Evolutionary conservation across 192 early-diverging fungal genomes (phyloP).

Genomic region (Funneliformis mosseae): DNA sequence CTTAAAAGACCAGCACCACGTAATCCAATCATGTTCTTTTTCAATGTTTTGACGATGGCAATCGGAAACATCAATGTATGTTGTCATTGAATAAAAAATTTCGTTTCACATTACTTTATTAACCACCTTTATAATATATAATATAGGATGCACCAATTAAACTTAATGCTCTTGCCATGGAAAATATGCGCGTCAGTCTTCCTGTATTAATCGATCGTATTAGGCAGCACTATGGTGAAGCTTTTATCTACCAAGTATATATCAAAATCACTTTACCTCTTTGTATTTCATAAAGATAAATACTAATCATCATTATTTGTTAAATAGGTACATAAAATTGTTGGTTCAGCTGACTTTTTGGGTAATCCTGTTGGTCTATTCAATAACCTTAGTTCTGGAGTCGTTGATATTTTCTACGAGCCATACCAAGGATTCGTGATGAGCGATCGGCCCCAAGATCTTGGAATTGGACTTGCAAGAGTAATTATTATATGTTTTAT

Average conservation of each 20-base stretch:
- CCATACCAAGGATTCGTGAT: conserved; percentile 96
- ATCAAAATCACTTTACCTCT: neutral
- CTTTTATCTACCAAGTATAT: conserved; percentile 75
- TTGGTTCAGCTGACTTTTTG: conserved; percentile 95
- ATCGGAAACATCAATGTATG: conserved; percentile 94
- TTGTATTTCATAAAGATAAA: neutral
- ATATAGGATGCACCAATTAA: conserved; percentile 80
- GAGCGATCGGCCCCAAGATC: conserved; percentile 91
- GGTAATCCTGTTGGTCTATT: conserved; percentile 98
- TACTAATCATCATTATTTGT: neutral
- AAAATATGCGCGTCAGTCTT: conserved; percentile 84
- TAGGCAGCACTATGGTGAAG: conserved; percentile 85
- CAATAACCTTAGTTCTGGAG: conserved; percentile 92
- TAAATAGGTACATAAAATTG: conserved; percentile 66
- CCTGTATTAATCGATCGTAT: conserved; percentile 78
- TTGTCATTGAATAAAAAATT: neutral
- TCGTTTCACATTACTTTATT: neutral
- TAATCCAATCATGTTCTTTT: conserved; percentile 63
- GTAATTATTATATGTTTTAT: conserved; percentile 56
- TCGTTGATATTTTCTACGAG: conserved; percentile 96
- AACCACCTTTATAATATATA: neutral
- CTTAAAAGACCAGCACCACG: conserved; percentile 47
- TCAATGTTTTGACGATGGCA: conserved; percentile 94
- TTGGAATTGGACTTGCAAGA: conserved; percentile 89
- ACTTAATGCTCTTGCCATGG: conserved; percentile 85